Evolutionary conservation across 441 rosid genomes (phyloP).

Genomic region (Isatis lusitanica): DNA sequence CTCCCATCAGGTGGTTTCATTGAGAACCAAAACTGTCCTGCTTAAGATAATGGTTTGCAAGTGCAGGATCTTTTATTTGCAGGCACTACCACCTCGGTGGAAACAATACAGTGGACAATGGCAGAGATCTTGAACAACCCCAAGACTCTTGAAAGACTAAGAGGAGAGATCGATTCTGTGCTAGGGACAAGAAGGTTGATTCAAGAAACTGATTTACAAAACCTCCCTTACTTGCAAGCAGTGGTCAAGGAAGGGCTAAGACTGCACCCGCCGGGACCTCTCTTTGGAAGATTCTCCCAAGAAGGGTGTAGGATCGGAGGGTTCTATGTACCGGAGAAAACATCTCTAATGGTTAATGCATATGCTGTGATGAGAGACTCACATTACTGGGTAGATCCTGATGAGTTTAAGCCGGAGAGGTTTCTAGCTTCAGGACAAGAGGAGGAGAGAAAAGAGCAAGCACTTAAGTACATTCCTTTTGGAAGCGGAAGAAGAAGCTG

Average conservation of each 20-base stretch:
- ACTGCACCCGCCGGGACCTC: conserved; percentile 1
- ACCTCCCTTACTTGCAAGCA: conserved; percentile 18
- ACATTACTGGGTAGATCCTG: not conserved
- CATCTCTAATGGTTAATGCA: not conserved
- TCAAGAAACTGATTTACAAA: conserved; percentile 16
- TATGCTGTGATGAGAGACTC: conserved; percentile 6
- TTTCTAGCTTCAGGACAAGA: not conserved
- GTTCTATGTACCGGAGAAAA: not conserved
- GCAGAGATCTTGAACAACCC: not conserved
- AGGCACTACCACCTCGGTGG: not conserved
- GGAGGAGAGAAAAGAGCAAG: not conserved
- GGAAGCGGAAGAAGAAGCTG: conserved; percentile 23
- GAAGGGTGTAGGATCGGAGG: conserved; percentile 1
- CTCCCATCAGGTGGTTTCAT: not conserved
- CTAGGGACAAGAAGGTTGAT: not conserved
- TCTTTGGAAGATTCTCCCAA: not conserved
- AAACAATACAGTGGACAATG: not conserved
- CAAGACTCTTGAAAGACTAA: not conserved
- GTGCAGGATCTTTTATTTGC: not conserved
- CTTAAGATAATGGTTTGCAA: not conserved
- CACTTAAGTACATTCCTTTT: conserved; percentile 21
- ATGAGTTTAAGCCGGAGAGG: conserved; percentile 13
- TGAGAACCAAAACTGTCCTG: not conserved
- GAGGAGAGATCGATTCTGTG: not conserved
- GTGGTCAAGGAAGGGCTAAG: conserved; percentile 20